Evolutionary conservation across 139 green algal genomes (phyloP).

Genomic region (Raphidocelis subcapitata): DNA sequence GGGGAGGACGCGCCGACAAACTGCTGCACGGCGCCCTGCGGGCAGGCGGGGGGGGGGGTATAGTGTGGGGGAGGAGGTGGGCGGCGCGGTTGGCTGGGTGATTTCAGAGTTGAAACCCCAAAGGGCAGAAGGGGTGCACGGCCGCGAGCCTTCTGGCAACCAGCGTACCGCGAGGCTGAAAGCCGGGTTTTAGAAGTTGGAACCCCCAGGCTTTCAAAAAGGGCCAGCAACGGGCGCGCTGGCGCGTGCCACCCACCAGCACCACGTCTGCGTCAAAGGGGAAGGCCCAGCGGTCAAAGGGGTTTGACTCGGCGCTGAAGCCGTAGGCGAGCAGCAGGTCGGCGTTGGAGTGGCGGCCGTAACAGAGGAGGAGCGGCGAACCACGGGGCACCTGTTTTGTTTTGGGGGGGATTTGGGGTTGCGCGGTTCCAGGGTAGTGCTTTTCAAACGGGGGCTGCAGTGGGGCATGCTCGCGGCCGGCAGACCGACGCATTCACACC

Average conservation of each 20-base stretch:
- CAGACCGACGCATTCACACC: too few species aligned
- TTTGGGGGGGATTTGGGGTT: too few species aligned
- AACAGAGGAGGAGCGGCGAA: slow-evolving; percentile 33
- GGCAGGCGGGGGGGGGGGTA: not conserved
- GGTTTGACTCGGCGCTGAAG: slow-evolving; percentile 46
- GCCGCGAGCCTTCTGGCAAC: too few species aligned
- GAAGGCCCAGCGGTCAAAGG: slow-evolving; percentile 33
- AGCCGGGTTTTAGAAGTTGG: too few species aligned
- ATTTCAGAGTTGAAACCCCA: too few species aligned
- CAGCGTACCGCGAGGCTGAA: too few species aligned
- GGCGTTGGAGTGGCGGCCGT: slow-evolving; percentile 47
- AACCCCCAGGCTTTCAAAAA: too few species aligned
- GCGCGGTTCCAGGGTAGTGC: not conserved
- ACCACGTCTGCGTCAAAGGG: slow-evolving; percentile 25
- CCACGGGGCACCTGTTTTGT: slow-evolving; percentile 37
- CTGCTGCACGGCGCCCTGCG: slow-evolving; percentile 15
- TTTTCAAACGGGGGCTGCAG: not conserved
- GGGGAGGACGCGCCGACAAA: slow-evolving; percentile 19
- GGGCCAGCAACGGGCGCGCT: too few species aligned
- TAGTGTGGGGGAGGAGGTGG: too few species aligned
- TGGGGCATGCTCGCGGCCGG: too few species aligned
- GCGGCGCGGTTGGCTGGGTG: too few species aligned
- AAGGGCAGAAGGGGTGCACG: too few species aligned
- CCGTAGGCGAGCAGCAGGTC: slow-evolving; percentile 59
- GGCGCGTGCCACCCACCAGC: slow-evolving; percentile 21